Conservation (phyloP, 2,329 filamentous ascomycete genomes). For the Penicillium capsulatum region DNA sequence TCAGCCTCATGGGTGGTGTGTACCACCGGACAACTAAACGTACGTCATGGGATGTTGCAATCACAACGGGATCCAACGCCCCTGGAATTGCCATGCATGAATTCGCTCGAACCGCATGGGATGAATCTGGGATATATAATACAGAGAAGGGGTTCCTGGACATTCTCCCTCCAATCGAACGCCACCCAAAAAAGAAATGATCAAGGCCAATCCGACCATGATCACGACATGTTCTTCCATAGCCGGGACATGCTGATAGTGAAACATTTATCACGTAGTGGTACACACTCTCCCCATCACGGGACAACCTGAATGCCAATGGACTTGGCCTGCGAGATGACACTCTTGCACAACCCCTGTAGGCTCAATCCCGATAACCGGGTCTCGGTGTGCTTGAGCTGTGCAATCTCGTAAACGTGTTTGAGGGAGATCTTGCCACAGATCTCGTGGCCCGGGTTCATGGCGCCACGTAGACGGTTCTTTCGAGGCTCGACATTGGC, state of each 20-base stretch:
- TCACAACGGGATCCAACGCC: not conserved
- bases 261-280: too few relatives aligned
- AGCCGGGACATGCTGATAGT: too few relatives aligned
- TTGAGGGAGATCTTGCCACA: slow-evolving; percentile 88
- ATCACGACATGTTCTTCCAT: not conserved
- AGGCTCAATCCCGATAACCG: slow-evolving; percentile 67
- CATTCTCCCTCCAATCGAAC: not conserved
- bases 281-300: slow-evolving; percentile 32
- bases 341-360: slow-evolving; percentile 66
- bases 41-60: not conserved
- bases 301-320: slow-evolving; percentile 69
- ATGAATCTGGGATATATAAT: slow-evolving; percentile 1
- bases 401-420: slow-evolving; percentile 95
- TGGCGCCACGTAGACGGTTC: slow-evolving; percentile 70
- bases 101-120: slow-evolving; percentile 1
- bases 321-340: slow-evolving; percentile 71
- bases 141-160: not conserved
- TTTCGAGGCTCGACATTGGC: slow-evolving; percentile 69
- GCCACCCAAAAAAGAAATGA: not conserved
- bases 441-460: slow-evolving; percentile 67
- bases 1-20: not conserved
- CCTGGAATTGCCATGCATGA: slow-evolving; percentile 2
- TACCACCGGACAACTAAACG: not conserved
- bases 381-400: slow-evolving; percentile 81
- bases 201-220: too few relatives aligned